Evolutionary conservation across 2,329 filamentous ascomycete genomes (phyloP).

Genomic region (Ophiostoma quercus): DNA sequence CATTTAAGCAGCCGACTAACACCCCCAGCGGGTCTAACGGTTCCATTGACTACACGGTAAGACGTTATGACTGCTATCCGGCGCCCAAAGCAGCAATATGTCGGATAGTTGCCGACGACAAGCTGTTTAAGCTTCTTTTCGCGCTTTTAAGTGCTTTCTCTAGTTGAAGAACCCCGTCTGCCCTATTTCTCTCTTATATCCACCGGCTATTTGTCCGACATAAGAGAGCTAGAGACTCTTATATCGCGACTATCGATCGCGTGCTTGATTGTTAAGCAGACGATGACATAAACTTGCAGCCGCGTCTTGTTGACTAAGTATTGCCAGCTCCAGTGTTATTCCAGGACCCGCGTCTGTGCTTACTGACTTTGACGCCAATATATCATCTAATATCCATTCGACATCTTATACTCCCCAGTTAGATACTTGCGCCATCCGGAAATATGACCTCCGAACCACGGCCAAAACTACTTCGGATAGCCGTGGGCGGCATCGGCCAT

Average conservation of each 20-base stretch:
- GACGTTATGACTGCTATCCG: background rate
- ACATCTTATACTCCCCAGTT: background rate
- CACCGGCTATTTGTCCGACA: background rate
- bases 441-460: background rate
- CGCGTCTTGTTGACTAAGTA: background rate
- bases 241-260: background rate
- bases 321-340: background rate
- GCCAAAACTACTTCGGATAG: background rate
- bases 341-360: background rate
- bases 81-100: background rate
- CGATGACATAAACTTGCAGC: background rate
- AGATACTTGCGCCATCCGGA: background rate
- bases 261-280: background rate
- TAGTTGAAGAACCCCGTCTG: background rate
- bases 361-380: background rate
- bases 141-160: background rate
- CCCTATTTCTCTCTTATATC: background rate
- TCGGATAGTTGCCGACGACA: background rate
- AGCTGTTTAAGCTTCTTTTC: background rate
- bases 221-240: background rate
- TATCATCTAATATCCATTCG: background rate
- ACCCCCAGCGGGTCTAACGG: background rate
- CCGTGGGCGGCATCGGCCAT: constrained; percentile 12
- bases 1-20: background rate
- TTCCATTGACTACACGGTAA: background rate